These are phyloP conservation scores for Conticribra guillardii DNA, from an alignment of 108 stramenopile genomes.

Conservation along the genomic window DNA sequence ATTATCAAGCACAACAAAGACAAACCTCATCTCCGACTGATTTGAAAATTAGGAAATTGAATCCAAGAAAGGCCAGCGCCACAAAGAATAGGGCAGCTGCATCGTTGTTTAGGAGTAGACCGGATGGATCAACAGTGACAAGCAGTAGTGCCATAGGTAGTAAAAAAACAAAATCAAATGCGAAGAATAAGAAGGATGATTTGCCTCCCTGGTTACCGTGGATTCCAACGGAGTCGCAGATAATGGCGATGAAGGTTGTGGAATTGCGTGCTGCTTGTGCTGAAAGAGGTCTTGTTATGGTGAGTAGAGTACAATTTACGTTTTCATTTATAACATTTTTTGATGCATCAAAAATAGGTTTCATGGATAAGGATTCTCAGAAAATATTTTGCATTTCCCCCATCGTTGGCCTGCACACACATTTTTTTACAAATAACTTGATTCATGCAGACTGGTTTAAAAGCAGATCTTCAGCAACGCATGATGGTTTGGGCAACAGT, in stretches of 20 bases:
- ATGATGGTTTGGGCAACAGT: conserved; percentile 61
- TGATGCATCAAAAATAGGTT: too few relatives aligned
- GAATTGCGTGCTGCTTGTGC: conserved; percentile 57
- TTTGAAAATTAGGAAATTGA: conserved; percentile 15
- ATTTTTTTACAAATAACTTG: not conserved
- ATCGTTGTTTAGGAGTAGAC: not conserved
- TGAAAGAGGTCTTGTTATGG: conserved; percentile 51
- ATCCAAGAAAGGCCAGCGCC: conserved; percentile 15
- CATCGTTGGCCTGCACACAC: too few relatives aligned
- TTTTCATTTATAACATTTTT: too few relatives aligned
- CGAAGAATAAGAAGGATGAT: conserved; percentile 15
- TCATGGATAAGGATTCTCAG: too few relatives aligned
- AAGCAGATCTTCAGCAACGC: conserved; percentile 61
- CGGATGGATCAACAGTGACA: not conserved
- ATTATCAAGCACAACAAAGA: conserved; percentile 7
- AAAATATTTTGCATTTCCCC: too few relatives aligned
- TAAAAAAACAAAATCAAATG: not conserved
- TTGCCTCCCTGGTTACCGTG: conserved; percentile 63
- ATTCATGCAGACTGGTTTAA: conserved; percentile 50
- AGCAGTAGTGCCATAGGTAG: not conserved
- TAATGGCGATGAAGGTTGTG: conserved; percentile 51
- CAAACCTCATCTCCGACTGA: not conserved
- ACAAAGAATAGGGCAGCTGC: conserved; percentile 4
- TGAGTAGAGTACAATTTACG: not conserved
- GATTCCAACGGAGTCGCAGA: conserved; percentile 61